A percentile compares a stretch with the other conserved stretches of the same genome.
These are phyloP conservation scores for Elaeis guineensis DNA, from an alignment of 176 grass and related monocot genomes.

Conservation along the genomic window DNA sequence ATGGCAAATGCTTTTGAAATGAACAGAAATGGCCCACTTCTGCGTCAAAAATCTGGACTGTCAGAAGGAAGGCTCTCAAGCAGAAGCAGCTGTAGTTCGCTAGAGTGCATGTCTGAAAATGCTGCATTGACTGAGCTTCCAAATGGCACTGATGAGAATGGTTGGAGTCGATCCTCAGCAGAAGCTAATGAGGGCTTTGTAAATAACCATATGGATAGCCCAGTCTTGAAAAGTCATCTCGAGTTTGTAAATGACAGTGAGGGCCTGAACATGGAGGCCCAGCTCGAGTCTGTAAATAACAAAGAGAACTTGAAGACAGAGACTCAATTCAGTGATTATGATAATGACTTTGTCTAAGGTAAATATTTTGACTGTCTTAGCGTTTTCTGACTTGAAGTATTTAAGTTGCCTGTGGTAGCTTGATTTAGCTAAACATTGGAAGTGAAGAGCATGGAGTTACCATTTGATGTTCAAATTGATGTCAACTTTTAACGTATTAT, in stretches of 20 bases:
- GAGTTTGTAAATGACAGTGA: conserved; percentile 68
- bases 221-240: conserved; percentile 33
- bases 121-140: conserved; percentile 4
- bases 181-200: conserved; percentile 46
- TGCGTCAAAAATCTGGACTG: conserved; percentile 26
- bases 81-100: conserved; percentile 64
- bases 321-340: conserved; percentile 42
- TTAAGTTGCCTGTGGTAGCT: background rate
- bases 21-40: conserved; percentile 35
- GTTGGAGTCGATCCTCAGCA: conserved; percentile 27
- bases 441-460: background rate
- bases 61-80: conserved; percentile 49
- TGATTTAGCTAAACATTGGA: background rate
- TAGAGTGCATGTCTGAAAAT: conserved; percentile 63
- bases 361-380: background rate
- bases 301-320: conserved; percentile 38
- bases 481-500: too few relatives aligned
- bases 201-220: conserved; percentile 42
- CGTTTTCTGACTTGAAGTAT: background rate
- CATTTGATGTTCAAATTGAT: too few relatives aligned
- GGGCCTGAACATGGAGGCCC: conserved; percentile 50
- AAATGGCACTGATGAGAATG: conserved; percentile 32
- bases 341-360: conserved; percentile 22
- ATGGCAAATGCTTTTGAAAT: conserved; percentile 36
- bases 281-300: conserved; percentile 80